Evolutionary conservation across 352 stramenopile genomes (phyloP).

Genomic region (Pythium phragmiticola): DNA sequence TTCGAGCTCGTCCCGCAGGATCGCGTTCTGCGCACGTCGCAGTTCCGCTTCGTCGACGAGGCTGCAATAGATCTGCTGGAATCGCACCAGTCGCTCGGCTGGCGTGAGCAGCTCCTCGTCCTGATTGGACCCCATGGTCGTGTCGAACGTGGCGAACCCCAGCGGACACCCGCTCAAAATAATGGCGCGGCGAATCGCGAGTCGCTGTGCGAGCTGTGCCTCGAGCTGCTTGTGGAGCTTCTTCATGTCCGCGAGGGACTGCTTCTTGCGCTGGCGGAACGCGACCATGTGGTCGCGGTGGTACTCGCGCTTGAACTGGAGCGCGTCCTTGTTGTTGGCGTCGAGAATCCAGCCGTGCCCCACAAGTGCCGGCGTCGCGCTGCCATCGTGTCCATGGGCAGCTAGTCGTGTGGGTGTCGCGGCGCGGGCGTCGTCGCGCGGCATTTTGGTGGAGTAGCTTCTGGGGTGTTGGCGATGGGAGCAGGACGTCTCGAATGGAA

Average conservation of each 20-base stretch:
- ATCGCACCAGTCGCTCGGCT: conserved; percentile 2
- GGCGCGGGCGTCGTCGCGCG: background rate
- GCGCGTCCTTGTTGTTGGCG: background rate
- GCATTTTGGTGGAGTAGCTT: background rate
- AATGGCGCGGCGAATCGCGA: conserved; percentile 16
- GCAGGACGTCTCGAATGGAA: no score
- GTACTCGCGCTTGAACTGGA: conserved; percentile 16
- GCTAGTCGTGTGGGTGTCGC: background rate
- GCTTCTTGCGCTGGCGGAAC: conserved; percentile 27
- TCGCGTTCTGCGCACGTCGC: conserved; percentile 6
- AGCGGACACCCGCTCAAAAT: conserved; percentile 15
- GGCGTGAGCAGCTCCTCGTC: background rate
- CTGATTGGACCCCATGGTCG: background rate
- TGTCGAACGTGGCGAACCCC: background rate
- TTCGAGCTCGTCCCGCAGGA: conserved; percentile 14
- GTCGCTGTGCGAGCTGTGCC: conserved; percentile 6
- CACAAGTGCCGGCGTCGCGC: background rate
- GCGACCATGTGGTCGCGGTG: conserved; percentile 23
- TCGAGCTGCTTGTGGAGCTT: conserved; percentile 18
- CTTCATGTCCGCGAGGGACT: conserved; percentile 11
- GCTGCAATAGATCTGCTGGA: conserved; percentile 6
- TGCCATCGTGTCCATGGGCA: background rate
- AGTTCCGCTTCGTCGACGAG: conserved; percentile 24
- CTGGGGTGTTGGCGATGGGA: no score
- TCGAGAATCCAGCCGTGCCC: background rate